phyloP scores from a whole-genome alignment of 164 flowering plant genomes.

The Annona squamosa region DNA sequence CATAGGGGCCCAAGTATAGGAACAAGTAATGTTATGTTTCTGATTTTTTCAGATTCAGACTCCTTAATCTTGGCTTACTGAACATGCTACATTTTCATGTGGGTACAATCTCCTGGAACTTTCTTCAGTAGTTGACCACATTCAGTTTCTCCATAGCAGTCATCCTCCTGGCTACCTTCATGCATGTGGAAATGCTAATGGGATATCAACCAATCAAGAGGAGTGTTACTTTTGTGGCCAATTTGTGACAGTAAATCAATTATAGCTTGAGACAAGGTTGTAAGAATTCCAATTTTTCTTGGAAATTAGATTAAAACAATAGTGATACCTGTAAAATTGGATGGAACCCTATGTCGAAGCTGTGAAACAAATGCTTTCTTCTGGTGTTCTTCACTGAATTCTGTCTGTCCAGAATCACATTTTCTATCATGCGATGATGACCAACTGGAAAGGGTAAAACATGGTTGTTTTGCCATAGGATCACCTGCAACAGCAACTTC shows the following conservation, averaged over 20 bases:
- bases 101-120: not conserved
- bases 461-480: conserved; percentile 22
- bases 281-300: too few relatives aligned
- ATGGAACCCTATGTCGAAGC: conserved; percentile 31
- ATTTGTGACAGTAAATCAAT: not conserved
- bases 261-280: not conserved
- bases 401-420: conserved; percentile 19
- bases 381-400: conserved; percentile 26
- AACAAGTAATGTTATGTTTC: not conserved
- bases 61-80: not conserved
- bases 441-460: conserved; percentile 61
- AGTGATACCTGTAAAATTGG: conserved; percentile 28
- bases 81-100: not conserved
- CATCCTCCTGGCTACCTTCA: too few relatives aligned
- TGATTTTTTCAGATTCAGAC: not conserved
- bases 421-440: conserved; percentile 20
- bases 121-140: not conserved
- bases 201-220: not conserved
- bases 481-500: conserved; percentile 8
- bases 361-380: conserved; percentile 27
- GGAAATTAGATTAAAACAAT: not conserved
- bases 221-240: not conserved
- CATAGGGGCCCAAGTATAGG: not conserved
- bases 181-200: not conserved
- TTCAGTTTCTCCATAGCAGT: not conserved